phyloP scores from a whole-genome alignment of 257 asterid genomes.

The Jacaranda mimosifolia region DNA sequence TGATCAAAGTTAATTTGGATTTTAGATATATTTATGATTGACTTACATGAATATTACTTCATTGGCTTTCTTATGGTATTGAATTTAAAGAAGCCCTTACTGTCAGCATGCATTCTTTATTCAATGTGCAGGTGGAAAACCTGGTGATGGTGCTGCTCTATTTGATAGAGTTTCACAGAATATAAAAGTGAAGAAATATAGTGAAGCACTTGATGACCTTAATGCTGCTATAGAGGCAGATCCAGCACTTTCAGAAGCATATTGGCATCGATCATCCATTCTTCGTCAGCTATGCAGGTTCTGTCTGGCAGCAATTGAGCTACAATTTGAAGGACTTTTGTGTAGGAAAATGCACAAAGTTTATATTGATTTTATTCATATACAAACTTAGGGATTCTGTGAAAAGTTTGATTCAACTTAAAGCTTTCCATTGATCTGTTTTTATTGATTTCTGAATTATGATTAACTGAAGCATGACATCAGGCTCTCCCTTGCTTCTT shows the following conservation, averaged over 20 bases:
- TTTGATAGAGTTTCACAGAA: slow-evolving; percentile 80
- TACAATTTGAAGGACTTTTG: slow-evolving; percentile 1
- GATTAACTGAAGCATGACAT: too few relatives aligned
- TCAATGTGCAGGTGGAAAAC: slow-evolving; percentile 62
- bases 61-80: not conserved
- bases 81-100: slow-evolving; percentile 23
- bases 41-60: too few relatives aligned
- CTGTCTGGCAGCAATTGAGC: not conserved
- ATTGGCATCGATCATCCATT: slow-evolving; percentile 79
- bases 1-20: not conserved
- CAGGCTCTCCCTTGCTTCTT: too few relatives aligned
- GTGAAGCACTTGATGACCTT: slow-evolving; percentile 86
- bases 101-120: slow-evolving; percentile 16
- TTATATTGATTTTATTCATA: not conserved
- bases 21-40: not conserved
- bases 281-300: slow-evolving; percentile 92
- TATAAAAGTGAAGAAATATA: slow-evolving; percentile 79
- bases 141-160: slow-evolving; percentile 75
- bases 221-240: slow-evolving; percentile 90
- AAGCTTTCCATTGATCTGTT: too few relatives aligned
- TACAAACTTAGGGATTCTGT: slow-evolving; percentile 1
- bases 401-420: not conserved
- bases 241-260: slow-evolving; percentile 84
- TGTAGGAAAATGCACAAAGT: not conserved
- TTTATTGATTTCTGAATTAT: too few relatives aligned